Base-by-base conservation (phyloP, 805 yeast species). In the Schwanniomyces pseudopolymorphus region DNA sequence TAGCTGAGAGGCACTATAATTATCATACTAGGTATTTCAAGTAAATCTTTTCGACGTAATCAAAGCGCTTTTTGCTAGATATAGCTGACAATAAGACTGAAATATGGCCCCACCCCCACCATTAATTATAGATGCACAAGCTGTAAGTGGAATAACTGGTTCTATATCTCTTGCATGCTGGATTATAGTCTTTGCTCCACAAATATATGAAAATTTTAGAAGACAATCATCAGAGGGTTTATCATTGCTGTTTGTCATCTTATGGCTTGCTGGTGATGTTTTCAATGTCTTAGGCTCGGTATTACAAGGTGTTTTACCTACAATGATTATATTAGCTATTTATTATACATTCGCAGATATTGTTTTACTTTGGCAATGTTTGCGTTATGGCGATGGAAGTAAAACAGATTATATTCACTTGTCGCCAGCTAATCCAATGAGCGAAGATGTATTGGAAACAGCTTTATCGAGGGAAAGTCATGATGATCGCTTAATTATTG, bases 171-270 rank as follows among this genome's bases (percentile, higher is more conserved):
- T 92, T 40, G 96, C 97, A 13, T 94, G 97, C 64, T 92, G 99
- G 99, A 85, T 94, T 49, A 91, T 94, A 41, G 99, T 92, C 14
- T 92, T 94, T 74, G 95, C 96, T 33, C 98, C 98, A 9, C 98
- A 92, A 63, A 86, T 94, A 39, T 91, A 89, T 65, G 97, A 94
- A 61, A 92, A 91, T 54, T 90, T 88, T 60, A 76, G 78, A 50
- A 73, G 98, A 59, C 84, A 88, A 64, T 83, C 90, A 28, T 83
- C 96, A 5, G 97, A 94, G 45, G 97, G 98, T 5, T 76, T 94
- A 16, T 90, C 97, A 6, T 67, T 91, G 33, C 72, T 87, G 51
- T 94, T 94, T 66, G 88, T 94, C 17, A 78, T 89, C 6, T 74
- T 94, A 21, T 94, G 99, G 99, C 74, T 94, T 21, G 81, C 86